Base-by-base conservation (phyloP, 2,329 filamentous ascomycete genomes). In the Ascochyta fabae region DNA sequence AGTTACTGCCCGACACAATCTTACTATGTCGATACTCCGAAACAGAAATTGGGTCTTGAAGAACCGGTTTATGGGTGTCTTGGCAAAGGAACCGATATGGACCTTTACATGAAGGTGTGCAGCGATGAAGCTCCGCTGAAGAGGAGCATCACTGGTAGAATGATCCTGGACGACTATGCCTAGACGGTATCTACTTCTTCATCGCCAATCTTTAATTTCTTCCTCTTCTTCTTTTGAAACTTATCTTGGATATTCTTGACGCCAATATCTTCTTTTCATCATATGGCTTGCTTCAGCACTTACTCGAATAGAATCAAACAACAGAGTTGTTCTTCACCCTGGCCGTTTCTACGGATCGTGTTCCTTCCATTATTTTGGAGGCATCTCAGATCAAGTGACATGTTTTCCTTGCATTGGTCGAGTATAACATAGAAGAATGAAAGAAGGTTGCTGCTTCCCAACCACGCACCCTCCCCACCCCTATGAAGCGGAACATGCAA, bases 41-140 rank as follows among this genome's bases (percentile, higher is more conserved):
- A 61, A 29, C n/a, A 45, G 9, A 68, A 69, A 55, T 50, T 69
- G 8, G 58, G 64, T 15, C 34, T 70, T 33, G 42, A 50, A 6
- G 68, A 71, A 16, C 68, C 67, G 2, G 66, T 69, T 6, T 68
- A 66, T 43, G 56, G 53, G 6, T 71, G 67, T 44, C 60, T 55
- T 19, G 40, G 42, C 5, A 53, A 59, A 5, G 62, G 64, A 2
- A 55, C 58, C 1, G 49, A 49, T 23, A 61, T 68, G 52, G 62
- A 69, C 15, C 24, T 70, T 23, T 52, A 62, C 44, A 65, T 69
- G 61, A 64, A 58, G 35, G 36, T 66, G 9, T 71, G 68, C 60
- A 53, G 58, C 15, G 60, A 62, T 31, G 50, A 58, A 22, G 44
- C 44, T 8, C 48, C 61, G n/a, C 19, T 65, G 27, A 69, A 66